phyloP scores from a whole-genome alignment of 352 stramenopile species.

The Phytophthora litchii region DNA sequence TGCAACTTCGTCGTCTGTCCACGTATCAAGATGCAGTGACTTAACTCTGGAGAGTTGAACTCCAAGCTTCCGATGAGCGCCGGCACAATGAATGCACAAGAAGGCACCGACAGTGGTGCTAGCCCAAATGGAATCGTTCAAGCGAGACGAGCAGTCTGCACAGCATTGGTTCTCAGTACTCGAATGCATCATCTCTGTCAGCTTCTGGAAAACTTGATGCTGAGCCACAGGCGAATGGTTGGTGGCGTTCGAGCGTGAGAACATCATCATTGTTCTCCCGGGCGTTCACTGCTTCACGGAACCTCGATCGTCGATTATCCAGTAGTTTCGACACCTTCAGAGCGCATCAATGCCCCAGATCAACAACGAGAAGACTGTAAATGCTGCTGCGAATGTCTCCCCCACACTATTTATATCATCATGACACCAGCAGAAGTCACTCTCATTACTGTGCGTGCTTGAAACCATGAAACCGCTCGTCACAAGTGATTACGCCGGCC shows the following conservation, averaged over 20 bases:
- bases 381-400: not conserved
- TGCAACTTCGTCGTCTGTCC: slow-evolving; percentile 71
- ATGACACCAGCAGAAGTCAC: slow-evolving; percentile 7
- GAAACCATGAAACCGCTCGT: slow-evolving; percentile 34
- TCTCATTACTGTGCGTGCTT: slow-evolving; percentile 2
- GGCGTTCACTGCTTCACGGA: not conserved
- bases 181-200: slow-evolving; percentile 69
- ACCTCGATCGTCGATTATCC: not conserved
- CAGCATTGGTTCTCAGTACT: slow-evolving; percentile 71
- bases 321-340: not conserved
- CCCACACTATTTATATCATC: slow-evolving; percentile 30
- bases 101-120: slow-evolving; percentile 94
- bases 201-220: slow-evolving; percentile 52
- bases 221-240: slow-evolving; percentile 35
- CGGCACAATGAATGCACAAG: slow-evolving; percentile 96
- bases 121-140: slow-evolving; percentile 92
- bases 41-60: slow-evolving; percentile 93
- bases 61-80: slow-evolving; percentile 94
- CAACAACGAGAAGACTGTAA: slow-evolving; percentile 10
- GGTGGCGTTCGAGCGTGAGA: slow-evolving; percentile 31
- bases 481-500: not conserved
- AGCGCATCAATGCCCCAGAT: not conserved
- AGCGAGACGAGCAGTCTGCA: slow-evolving; percentile 72
- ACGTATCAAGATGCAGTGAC: slow-evolving; percentile 80
- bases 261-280: slow-evolving; percentile 46